Conservation (phyloP, 164 flowering plant species). For the Vitis labrusca region DNA sequence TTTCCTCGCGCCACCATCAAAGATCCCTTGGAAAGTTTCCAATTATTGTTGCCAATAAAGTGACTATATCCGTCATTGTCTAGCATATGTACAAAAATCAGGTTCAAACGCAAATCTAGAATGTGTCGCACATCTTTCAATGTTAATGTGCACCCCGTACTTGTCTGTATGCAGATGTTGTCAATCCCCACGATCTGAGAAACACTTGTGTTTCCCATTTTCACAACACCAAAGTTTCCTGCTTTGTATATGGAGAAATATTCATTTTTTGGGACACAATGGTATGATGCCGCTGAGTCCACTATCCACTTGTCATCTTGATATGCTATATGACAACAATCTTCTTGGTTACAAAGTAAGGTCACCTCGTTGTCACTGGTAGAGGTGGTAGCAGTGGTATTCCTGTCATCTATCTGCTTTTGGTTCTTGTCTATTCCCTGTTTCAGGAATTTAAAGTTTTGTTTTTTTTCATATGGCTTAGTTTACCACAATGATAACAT, state of each 20-base stretch:
- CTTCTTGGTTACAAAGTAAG: too few relatives aligned
- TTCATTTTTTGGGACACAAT: too few relatives aligned
- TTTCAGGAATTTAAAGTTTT: neutral
- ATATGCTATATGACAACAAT: too few relatives aligned
- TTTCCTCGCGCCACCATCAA: neutral
- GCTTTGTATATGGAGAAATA: too few relatives aligned
- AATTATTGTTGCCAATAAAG: neutral
- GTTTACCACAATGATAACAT: neutral
- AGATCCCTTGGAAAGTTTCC: neutral
- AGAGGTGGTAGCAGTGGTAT: neutral
- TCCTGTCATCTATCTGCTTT: neutral
- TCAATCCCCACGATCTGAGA: neutral
- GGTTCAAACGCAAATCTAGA: too few relatives aligned
- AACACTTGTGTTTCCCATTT: neutral
- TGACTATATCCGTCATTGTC: neutral
- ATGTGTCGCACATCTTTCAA: neutral
- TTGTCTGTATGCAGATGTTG: neutral
- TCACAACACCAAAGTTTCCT: too few relatives aligned
- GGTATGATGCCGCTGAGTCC: too few relatives aligned
- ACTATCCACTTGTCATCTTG: too few relatives aligned
- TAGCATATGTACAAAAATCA: too few relatives aligned
- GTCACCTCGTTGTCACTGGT: too few relatives aligned
- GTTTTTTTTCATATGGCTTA: neutral
- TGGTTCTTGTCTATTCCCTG: neutral
- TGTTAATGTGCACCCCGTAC: neutral